These are phyloP conservation scores for Nicotiana paniculata DNA, from an alignment of 257 asterid genomes.

Conservation along the genomic window DNA sequence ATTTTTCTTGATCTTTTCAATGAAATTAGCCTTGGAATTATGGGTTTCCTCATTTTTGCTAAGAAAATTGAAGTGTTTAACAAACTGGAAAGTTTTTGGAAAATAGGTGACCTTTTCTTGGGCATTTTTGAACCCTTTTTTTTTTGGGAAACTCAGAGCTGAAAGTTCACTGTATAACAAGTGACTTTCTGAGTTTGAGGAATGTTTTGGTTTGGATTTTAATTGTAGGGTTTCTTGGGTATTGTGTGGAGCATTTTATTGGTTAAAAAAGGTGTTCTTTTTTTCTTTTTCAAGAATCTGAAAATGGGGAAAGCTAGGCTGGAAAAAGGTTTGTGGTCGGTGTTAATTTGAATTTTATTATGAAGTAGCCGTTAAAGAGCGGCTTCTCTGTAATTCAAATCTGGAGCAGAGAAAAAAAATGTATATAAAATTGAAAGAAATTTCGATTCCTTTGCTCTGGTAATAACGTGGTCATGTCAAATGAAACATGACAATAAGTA, in stretches of 20 bases:
- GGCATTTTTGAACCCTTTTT: conserved; percentile 20
- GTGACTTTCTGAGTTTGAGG: neutral
- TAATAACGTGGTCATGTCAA: neutral
- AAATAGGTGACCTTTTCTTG: conserved; percentile 29
- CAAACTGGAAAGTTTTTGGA: conserved; percentile 33
- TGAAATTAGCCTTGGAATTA: conserved; percentile 20
- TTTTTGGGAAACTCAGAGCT: neutral
- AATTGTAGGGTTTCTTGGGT: neutral
- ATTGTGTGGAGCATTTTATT: conserved; percentile 12
- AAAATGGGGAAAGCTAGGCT: conserved; percentile 18
- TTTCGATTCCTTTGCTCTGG: neutral
- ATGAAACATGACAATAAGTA: neutral
- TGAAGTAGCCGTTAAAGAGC: conserved; percentile 31
- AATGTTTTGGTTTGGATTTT: neutral
- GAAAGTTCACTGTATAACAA: neutral
- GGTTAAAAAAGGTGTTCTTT: neutral
- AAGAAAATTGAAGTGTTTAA: conserved; percentile 35
- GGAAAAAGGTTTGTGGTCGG: conserved; percentile 26
- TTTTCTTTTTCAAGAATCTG: neutral
- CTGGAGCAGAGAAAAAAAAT: neutral
- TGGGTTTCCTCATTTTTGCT: conserved; percentile 46
- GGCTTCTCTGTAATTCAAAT: neutral
- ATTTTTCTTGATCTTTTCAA: conserved; percentile 27
- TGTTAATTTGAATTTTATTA: conserved; percentile 18
- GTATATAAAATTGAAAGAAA: neutral